These are phyloP conservation scores for barrel medic (Medicago truncatula) DNA, from an alignment of 306 rosid species.

Conservation along the genomic window MtrunA17r5.0-ANR NC_053049.1:14838001-14838500, in stretches of 20 bases:
- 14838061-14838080: not conserved
- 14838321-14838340: slow-evolving; percentile 83
- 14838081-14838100: slow-evolving; percentile 10
- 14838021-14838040: not conserved
- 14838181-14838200: slow-evolving; percentile 57
- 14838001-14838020: not conserved
- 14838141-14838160: too few species aligned
- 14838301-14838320: slow-evolving; percentile 70
- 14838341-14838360: slow-evolving; percentile 94
- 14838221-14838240: slow-evolving; percentile 83
- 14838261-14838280: slow-evolving; percentile 60
- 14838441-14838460: slow-evolving; percentile 87
- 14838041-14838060: slow-evolving; percentile 4
- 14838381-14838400: slow-evolving; percentile 86
- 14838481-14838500: not conserved
- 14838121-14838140: too few species aligned
- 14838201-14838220: slow-evolving; percentile 77
- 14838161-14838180: slow-evolving; percentile 1
- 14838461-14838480: slow-evolving; percentile 73
- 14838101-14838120: not conserved
- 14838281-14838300: slow-evolving; percentile 89
- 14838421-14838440: slow-evolving; percentile 84
- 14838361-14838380: slow-evolving; percentile 89
- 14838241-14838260: slow-evolving; percentile 80
- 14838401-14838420: slow-evolving; percentile 85